These are phyloP conservation scores for Chloranthus sessilifolius DNA, from an alignment of 164 flowering plant species.

Conservation along the genomic window DNA sequence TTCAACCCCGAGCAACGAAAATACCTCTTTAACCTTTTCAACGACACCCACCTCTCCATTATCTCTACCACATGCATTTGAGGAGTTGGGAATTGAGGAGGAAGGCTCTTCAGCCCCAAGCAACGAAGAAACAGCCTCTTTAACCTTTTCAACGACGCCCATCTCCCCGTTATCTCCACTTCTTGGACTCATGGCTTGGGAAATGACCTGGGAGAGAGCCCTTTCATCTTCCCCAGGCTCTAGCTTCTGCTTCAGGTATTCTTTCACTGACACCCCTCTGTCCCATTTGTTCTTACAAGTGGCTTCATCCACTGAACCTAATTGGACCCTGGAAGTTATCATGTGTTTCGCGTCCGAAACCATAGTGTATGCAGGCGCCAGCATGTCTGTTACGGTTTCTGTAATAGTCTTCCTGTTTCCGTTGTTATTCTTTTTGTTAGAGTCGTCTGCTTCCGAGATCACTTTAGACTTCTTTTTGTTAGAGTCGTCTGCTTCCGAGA, in stretches of 20 bases:
- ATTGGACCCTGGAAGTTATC: conserved; percentile 38
- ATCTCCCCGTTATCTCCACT: conserved; percentile 21
- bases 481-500: neutral
- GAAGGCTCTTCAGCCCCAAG: conserved; percentile 28
- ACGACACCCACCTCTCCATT: conserved; percentile 38
- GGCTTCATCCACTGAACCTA: conserved; percentile 21
- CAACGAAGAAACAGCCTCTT: conserved; percentile 49
- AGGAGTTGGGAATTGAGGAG: conserved; percentile 20
- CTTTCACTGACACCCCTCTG: conserved; percentile 70
- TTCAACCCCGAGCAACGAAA: conserved; percentile 34
- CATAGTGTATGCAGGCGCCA: conserved; percentile 33
- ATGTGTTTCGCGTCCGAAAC: conserved; percentile 35
- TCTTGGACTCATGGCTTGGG: conserved; percentile 61
- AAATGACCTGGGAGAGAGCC: conserved; percentile 67
- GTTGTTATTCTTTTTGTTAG: neutral
- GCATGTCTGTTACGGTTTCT: conserved; percentile 30
- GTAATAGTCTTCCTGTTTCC: conserved; percentile 18
- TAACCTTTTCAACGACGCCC: conserved; percentile 55
- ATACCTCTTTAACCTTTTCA: conserved; percentile 53
- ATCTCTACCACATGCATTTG: conserved; percentile 29
- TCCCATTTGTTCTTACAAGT: conserved; percentile 27
- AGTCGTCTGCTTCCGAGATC: neutral
- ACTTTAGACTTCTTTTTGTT: neutral
- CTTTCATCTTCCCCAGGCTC: conserved; percentile 80
- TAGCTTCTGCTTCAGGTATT: conserved; percentile 54